phyloP scores from a whole-genome alignment of 345 rosid species.

The Gossypium raimondii region DNA sequence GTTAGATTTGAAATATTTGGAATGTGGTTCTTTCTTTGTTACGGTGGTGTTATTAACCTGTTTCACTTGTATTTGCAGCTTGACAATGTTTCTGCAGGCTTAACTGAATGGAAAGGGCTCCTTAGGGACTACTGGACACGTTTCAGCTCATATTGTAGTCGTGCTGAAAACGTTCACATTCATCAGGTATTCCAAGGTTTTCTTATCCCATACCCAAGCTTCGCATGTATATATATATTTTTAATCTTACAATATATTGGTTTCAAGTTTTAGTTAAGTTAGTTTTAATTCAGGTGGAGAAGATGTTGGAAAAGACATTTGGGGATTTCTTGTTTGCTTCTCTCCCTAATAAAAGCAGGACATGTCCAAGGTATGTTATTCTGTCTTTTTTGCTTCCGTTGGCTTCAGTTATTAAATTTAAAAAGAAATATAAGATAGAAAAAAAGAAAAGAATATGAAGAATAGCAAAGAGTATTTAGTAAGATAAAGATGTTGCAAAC shows the following conservation, averaged over 20 bases:
- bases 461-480: neutral
- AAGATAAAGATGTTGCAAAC: neutral
- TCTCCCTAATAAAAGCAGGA: constrained; percentile 61
- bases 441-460: neutral
- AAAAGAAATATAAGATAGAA: neutral
- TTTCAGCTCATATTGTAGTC: constrained; percentile 72
- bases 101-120: constrained; percentile 98
- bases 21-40: neutral
- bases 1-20: neutral
- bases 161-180: constrained; percentile 59
- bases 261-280: neutral
- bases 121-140: constrained; percentile 89
- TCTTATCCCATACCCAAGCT: neutral
- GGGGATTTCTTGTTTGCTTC: constrained; percentile 75
- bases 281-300: constrained; percentile 69
- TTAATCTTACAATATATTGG: constrained; percentile 2
- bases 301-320: constrained; percentile 84
- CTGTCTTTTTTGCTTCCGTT: constrained; percentile 1
- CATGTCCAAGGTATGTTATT: constrained; percentile 69
- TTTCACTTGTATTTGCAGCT: constrained; percentile 48
- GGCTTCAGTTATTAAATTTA: neutral
- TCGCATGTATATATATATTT: neutral
- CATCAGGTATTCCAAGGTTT: constrained; percentile 54
- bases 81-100: constrained; percentile 92
- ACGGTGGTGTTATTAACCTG: neutral